Percentiles rank a stretch among this genome's conserved stretches.
phyloP scores from a whole-genome alignment of 257 asterid species.

The Salvia rosmarinus region DNA sequence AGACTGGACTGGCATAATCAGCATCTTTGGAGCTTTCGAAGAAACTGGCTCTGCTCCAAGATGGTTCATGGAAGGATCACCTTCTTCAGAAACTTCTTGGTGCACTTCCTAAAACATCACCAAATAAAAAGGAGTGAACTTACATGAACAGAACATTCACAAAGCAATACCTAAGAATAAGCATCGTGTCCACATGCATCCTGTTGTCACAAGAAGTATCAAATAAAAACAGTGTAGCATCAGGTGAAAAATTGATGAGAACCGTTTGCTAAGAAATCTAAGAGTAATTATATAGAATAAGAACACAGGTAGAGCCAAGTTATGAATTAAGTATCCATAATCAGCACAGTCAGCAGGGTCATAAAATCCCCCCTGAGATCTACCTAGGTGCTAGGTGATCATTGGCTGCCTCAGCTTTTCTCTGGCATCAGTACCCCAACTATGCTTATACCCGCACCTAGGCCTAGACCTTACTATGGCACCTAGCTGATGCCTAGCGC shows the following conservation, averaged over 20 bases:
- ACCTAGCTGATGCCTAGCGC: no score
- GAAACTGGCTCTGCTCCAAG: constrained; percentile 40
- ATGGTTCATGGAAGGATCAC: constrained; percentile 25
- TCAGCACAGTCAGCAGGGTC: neutral
- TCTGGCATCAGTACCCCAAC: no score
- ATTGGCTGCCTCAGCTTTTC: no score
- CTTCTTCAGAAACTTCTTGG: constrained; percentile 35
- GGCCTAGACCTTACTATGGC: no score
- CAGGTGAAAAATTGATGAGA: neutral
- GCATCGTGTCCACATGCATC: neutral
- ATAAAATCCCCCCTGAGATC: neutral
- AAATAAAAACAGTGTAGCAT: neutral
- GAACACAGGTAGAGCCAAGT: neutral
- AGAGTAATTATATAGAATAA: neutral
- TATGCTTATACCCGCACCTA: no score
- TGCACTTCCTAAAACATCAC: constrained; percentile 45
- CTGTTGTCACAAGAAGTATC: neutral
- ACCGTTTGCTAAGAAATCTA: neutral
- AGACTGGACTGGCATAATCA: constrained; percentile 67
- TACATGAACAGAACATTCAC: constrained; percentile 9
- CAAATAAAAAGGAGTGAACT: neutral
- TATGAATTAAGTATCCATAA: neutral
- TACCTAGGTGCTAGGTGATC: no score
- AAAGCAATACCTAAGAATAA: constrained; percentile 16
- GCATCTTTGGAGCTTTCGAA: constrained; percentile 57